Base-by-base conservation (phyloP, 768 basidiomycete species). In the Chalciporus chontae region DNA sequence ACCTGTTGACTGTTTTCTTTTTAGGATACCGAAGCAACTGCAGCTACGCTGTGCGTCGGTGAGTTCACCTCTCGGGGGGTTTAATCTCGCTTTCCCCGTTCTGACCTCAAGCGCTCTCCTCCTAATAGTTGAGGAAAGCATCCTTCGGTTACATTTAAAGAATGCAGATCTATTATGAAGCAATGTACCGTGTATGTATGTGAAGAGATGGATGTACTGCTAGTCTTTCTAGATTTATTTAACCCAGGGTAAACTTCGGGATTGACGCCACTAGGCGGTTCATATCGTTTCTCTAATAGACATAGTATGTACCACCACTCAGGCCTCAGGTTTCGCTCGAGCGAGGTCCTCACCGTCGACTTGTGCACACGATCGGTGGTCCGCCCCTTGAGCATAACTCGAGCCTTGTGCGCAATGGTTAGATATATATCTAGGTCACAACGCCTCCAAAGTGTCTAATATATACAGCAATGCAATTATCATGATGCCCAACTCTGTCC, bases 21-120 rank as follows among this genome's bases (percentile, higher is more conserved):
- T 57, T 60, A 90, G 87, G 87, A 90, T 56, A 89, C 85, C 1
- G 75, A 79, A 55, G 79, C 85, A 7, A 90, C 88, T 3, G 86
- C 85, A 23, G 74, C 77, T 19, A 90, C 88, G 3, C 68, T 90
- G 37, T 77, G 76, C 29, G 78, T 83, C 57, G 85, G 85, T 84
- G 59, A 66, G 80, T 63, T 37, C 1, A 3, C n/a, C 34, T 56
- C 36, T 15, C 36, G 29, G 5, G 23, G 32, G 32, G 17, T 42
- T 40, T 40, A 38, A 13, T 31, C 46, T 17, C 31, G 1, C 15
- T 7, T 43, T 29, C 21, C 49, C 59, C 37, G 52, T 40, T 21
- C 38, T 50, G 23, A 3, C 9, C 24, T n/a, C 1, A 36, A 15
- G 15, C 34, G 34, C 34, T 15, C 34, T 4, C 5, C 15, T 18